These are phyloP conservation scores for Syzygium syzygioides DNA, from an alignment of 441 rosid species.

Conservation along the genomic window DNA sequence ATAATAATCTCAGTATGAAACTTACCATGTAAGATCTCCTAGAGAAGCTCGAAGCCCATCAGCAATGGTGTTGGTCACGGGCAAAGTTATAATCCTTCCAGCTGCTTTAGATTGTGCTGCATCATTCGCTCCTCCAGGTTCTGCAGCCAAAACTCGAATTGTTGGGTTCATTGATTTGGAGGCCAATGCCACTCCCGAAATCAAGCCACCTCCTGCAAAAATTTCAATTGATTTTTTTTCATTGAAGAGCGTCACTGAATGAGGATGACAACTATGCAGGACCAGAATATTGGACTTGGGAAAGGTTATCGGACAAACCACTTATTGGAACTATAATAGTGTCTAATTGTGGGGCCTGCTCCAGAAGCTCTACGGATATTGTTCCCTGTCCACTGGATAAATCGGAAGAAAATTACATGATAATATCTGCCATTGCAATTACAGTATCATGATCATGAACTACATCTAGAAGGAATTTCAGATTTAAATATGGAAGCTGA, in stretches of 20 bases:
- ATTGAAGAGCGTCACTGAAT: not conserved
- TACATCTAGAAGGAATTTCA: not conserved
- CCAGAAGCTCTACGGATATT: slow-evolving; percentile 71
- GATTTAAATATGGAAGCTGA: not conserved
- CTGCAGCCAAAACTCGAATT: slow-evolving; percentile 75
- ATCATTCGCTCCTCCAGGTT: slow-evolving; percentile 86
- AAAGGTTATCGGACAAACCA: slow-evolving; percentile 29
- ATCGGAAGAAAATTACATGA: not conserved
- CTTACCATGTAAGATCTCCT: slow-evolving; percentile 83
- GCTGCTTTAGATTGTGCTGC: slow-evolving; percentile 80
- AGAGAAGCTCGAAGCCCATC: slow-evolving; percentile 89
- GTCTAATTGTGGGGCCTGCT: slow-evolving; percentile 63
- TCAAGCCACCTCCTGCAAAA: slow-evolving; percentile 69
- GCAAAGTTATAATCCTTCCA: slow-evolving; percentile 56
- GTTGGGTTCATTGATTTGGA: slow-evolving; percentile 83
- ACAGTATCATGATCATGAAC: not conserved
- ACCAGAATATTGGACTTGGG: not conserved
- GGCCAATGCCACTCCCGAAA: slow-evolving; percentile 88
- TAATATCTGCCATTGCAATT: not conserved
- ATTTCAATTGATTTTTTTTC: not conserved
- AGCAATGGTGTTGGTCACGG: slow-evolving; percentile 61
- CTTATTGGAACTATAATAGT: slow-evolving; percentile 80
- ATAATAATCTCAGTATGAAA: not conserved
- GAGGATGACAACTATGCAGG: not conserved
- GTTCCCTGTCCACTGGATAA: slow-evolving; percentile 86